Percentiles rank a stretch among this genome's conserved stretches.
These are phyloP conservation scores for Penicillium sp. DNA, from an alignment of 2,329 filamentous ascomycete species.

Conservation along the genomic window DNA sequence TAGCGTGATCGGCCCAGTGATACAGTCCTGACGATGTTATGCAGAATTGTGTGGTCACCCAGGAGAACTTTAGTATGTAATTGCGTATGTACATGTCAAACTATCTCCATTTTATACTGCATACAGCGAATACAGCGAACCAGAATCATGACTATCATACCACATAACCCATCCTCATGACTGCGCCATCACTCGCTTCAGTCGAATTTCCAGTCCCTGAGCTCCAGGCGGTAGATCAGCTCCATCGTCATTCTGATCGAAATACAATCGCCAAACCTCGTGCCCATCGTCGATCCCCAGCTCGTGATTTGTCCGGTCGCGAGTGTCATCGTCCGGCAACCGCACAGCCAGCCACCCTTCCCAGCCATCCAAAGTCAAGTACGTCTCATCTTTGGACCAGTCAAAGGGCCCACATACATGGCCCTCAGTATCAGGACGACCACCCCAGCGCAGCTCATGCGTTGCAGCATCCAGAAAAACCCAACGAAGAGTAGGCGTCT, in stretches of 20 bases:
- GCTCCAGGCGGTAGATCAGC: conserved; percentile 19
- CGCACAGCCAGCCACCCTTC: conserved; percentile 24
- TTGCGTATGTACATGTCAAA: neutral
- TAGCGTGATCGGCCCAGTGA: conserved; percentile 1
- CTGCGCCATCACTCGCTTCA: conserved; percentile 19
- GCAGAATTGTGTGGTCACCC: neutral
- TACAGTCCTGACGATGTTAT: neutral
- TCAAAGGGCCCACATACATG: conserved; percentile 24
- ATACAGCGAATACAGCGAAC: neutral
- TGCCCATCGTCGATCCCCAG: conserved; percentile 13
- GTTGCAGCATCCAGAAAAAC: conserved; percentile 24
- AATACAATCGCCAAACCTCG: conserved; percentile 24
- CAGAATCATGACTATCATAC: neutral
- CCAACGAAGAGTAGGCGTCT: conserved; percentile 23
- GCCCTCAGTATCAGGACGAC: conserved; percentile 21
- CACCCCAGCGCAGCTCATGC: conserved; percentile 25
- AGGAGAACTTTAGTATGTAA: neutral
- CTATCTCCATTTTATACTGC: neutral
- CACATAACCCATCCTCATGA: conserved; percentile 8
- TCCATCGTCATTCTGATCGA: conserved; percentile 25
- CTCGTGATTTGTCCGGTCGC: conserved; percentile 10
- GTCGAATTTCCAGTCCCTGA: conserved; percentile 21
- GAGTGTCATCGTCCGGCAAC: conserved; percentile 17
- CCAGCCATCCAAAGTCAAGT: conserved; percentile 21
- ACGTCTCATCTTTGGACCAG: conserved; percentile 20